Evolutionary conservation across 2,329 filamentous ascomycete species (phyloP).

Genomic region (Clonostachys rosea): DNA sequence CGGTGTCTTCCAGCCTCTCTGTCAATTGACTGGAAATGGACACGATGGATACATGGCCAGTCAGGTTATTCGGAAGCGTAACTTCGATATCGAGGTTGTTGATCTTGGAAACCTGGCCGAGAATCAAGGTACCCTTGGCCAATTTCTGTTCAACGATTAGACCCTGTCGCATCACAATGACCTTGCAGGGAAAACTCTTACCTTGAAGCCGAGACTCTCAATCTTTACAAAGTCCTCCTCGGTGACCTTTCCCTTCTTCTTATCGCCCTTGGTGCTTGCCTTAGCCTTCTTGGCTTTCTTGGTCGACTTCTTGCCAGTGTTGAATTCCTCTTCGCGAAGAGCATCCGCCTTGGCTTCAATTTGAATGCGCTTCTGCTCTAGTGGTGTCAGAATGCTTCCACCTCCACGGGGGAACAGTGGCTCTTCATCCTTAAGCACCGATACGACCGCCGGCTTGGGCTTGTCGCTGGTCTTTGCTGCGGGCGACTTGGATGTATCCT

Average conservation of each 20-base stretch:
- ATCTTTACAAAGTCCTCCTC: slow-evolving; percentile 62
- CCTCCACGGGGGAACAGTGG: slow-evolving; percentile 89
- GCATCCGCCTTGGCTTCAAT: slow-evolving; percentile 91
- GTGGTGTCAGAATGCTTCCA: slow-evolving; percentile 80
- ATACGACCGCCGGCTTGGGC: slow-evolving; percentile 28
- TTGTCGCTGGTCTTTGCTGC: slow-evolving; percentile 20
- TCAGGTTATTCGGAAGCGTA: slow-evolving; percentile 87
- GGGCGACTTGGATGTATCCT: slow-evolving; percentile 17
- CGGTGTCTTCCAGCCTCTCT: slow-evolving; percentile 66
- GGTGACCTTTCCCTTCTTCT: slow-evolving; percentile 35
- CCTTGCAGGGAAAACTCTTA: slow-evolving; percentile 26
- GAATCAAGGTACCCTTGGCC: slow-evolving; percentile 77
- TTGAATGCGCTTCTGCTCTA: slow-evolving; percentile 95
- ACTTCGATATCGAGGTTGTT: slow-evolving; percentile 75
- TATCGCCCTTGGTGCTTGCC: slow-evolving; percentile 44
- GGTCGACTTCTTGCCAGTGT: slow-evolving; percentile 35
- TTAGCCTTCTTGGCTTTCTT: slow-evolving; percentile 56
- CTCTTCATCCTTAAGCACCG: slow-evolving; percentile 69
- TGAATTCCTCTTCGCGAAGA: slow-evolving; percentile 74
- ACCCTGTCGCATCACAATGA: not conserved
- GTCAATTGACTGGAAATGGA: slow-evolving; percentile 81
- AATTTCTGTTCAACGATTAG: slow-evolving; percentile 56
- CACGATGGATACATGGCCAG: slow-evolving; percentile 86
- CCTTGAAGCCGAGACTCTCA: slow-evolving; percentile 87
- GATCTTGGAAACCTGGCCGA: slow-evolving; percentile 82